phyloP scores from a whole-genome alignment of 768 basidiomycete genomes.

The Exsudoporus frostii region DNA sequence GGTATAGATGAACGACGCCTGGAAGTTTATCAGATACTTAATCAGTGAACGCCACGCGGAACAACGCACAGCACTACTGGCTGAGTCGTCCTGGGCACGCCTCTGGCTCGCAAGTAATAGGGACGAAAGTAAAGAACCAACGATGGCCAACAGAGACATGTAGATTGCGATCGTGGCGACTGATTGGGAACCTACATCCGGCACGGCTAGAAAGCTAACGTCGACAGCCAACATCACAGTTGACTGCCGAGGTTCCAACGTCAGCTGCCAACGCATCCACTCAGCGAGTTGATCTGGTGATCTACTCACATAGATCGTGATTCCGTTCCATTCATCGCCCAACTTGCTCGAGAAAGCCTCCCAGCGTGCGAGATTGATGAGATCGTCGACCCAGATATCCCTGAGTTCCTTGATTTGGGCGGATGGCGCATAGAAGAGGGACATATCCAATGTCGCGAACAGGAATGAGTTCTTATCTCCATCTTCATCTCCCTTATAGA shows the following conservation, averaged over 20 bases:
- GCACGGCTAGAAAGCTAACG: not conserved
- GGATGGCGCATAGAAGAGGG: not conserved
- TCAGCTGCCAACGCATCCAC: not conserved
- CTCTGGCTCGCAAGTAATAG: not conserved
- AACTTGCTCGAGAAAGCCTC: not conserved
- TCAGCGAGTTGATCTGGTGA: too few relatives aligned
- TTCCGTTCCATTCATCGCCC: not conserved
- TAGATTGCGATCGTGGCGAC: not conserved
- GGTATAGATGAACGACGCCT: not conserved
- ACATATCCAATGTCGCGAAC: not conserved
- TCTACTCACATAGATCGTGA: not conserved
- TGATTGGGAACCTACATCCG: not conserved
- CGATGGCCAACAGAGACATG: not conserved
- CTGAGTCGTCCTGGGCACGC: not conserved
- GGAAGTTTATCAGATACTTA: not conserved
- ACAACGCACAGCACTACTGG: not conserved
- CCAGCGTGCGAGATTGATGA: not conserved
- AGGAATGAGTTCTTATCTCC: not conserved
- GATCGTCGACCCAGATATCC: not conserved
- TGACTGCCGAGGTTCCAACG: not conserved
- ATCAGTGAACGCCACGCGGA: too few relatives aligned
- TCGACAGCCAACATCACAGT: not conserved
- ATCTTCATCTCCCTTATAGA: not conserved
- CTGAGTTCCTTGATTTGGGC: not conserved
- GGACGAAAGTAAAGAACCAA: not conserved